Base-by-base conservation (phyloP, 2,329 filamentous ascomycete genomes). In the Hypomyces perniciosus region DNA sequence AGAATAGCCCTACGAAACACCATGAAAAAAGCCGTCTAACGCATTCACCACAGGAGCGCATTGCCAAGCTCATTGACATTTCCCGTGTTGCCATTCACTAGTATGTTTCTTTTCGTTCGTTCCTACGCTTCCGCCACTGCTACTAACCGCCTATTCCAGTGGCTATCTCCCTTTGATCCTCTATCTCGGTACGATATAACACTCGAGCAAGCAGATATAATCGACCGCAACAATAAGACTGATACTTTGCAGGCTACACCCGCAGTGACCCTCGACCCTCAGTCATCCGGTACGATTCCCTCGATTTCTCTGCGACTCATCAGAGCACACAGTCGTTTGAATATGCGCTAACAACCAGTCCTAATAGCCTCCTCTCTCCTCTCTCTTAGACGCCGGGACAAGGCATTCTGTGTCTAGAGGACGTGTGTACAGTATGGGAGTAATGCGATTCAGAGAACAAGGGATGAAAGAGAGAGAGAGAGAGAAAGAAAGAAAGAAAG, bases 81-180 rank as follows among this genome's bases (percentile, higher is more conserved):
- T 93, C 90, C 56, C 84, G 91, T 65, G 85, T 96, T 64, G 90
- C 88, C 54, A 87, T 99, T 66, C 93, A 99, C 77, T 99, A 97
- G 90, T 95, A 82, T 59, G 86, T 67, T 29, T 46, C 7, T 20
- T 12, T 13, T 3, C 28, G 20, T 42, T 13, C 4, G 38, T 12
- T 8, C 1, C 20, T 26, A 3, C 9, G 20, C 20, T 20, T 20
- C 20, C 8, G 13, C n/a, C 13, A 46, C 20, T 5, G 7, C 46
- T 54, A 57, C 71, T 78, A 59, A 79, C 65, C 45, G 48, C 30
- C 47, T 41, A 2, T 48, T 50, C 47, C 62, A 95, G 90, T 78
- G 93, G 93, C 70, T 99, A 97, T 73, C 83, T 99, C 53, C 93
- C 93, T 62, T 73, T 99, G 71, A 95, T 99, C 69, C 81, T 99